Conservation (phyloP, 176 grass and related monocot species). For the Musa itinerans region DNA sequence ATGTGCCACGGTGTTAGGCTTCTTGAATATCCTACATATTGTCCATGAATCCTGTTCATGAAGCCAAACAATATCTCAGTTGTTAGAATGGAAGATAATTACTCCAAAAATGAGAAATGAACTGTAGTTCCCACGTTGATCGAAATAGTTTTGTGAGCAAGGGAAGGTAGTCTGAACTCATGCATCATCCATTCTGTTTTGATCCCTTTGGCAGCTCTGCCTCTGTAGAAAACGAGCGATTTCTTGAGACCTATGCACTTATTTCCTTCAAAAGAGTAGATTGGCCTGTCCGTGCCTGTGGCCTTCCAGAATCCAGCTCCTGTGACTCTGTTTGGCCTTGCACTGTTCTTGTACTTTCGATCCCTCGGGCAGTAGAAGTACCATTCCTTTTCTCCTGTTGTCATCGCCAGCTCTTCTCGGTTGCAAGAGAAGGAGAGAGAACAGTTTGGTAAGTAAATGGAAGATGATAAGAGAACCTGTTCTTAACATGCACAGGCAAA, state of each 20-base stretch:
- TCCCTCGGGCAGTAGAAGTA: conserved; percentile 99
- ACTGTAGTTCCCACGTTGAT: conserved; percentile 50
- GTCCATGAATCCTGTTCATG: conserved; percentile 82
- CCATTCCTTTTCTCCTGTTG: conserved; percentile 87
- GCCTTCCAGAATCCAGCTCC: conserved; percentile 96
- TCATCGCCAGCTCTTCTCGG: conserved; percentile 57
- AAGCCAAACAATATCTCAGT: background rate
- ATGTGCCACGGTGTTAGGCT: conserved; percentile 65
- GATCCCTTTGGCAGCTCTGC: conserved; percentile 88
- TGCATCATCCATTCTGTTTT: conserved; percentile 99
- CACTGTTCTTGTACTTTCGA: conserved; percentile 90
- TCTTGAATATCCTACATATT: conserved; percentile 96
- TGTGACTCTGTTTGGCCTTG: conserved; percentile 85
- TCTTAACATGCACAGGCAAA: background rate
- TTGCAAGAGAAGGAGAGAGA: background rate
- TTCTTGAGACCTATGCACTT: conserved; percentile 98
- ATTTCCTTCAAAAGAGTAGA: conserved; percentile 74
- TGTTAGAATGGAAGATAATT: background rate
- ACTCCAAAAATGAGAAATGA: background rate
- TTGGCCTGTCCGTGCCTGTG: conserved; percentile 86
- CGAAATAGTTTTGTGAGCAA: conserved; percentile 61
- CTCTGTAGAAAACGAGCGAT: conserved; percentile 92
- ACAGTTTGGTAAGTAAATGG: background rate
- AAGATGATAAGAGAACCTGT: background rate
- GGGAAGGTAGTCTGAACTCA: conserved; percentile 71